These are phyloP conservation scores for Digitaria exilis DNA, from an alignment of 202 grass and related monocot genomes.

Conservation along the genomic window DNA sequence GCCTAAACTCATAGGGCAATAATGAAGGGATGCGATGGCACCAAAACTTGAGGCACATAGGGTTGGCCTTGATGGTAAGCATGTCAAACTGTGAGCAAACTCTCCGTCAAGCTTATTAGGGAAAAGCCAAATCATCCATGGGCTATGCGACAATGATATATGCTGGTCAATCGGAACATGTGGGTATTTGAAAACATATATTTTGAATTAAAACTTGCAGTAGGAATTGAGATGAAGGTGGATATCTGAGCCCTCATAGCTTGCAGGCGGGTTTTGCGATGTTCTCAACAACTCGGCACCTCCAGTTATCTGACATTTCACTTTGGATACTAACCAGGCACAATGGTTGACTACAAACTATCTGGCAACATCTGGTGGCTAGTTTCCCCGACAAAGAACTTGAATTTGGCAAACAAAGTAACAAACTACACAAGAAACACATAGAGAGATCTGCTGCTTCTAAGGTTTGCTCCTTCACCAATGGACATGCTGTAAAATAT, in stretches of 20 bases:
- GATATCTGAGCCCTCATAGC: not conserved
- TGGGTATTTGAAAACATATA: not conserved
- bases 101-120: not conserved
- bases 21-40: not conserved
- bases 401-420: not conserved
- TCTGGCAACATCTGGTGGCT: not conserved
- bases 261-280: not conserved
- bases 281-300: not conserved
- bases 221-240: not conserved
- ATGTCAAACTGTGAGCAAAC: too few species aligned
- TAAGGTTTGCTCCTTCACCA: not conserved
- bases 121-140: not conserved
- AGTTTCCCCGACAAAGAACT: not conserved
- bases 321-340: not conserved
- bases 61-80: not conserved
- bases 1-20: not conserved
- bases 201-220: not conserved
- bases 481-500: not conserved
- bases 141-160: not conserved
- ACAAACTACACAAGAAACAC: not conserved
- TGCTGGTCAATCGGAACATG: not conserved
- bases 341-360: not conserved
- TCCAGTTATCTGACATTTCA: not conserved
- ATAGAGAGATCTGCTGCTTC: not conserved
- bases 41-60: not conserved